Evolutionary conservation across 73 alveolate species (phyloP).

Genomic region (Tetrahymena malaccensis): DNA sequence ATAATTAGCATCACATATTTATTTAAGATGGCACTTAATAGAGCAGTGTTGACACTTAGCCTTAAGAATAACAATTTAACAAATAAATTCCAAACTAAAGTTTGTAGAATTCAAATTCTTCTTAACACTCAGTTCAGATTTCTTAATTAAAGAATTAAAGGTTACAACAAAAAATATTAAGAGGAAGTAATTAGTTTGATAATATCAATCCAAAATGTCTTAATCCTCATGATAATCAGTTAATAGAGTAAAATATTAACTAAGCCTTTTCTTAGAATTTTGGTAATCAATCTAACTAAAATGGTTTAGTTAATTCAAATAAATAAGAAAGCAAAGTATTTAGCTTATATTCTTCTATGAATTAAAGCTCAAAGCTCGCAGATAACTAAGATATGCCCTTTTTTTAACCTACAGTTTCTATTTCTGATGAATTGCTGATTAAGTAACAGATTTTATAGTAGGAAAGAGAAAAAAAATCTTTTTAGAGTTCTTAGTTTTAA

Average conservation of each 20-base stretch:
- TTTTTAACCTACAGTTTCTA: background rate
- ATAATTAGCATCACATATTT: background rate
- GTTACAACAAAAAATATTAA: no score
- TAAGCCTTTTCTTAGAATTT: background rate
- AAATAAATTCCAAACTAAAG: background rate
- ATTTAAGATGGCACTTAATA: background rate
- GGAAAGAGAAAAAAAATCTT: background rate
- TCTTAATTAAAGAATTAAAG: background rate
- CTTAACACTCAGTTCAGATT: no score
- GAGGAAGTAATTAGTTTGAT: background rate
- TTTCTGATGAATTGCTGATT: background rate
- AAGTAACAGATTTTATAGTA: background rate
- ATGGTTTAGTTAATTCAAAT: background rate
- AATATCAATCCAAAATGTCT: no score
- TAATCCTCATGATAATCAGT: background rate
- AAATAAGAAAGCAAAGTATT: background rate
- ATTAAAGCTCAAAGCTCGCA: background rate
- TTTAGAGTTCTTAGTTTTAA: background rate
- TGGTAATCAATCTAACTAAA: background rate
- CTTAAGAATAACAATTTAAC: background rate
- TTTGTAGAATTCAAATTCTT: background rate
- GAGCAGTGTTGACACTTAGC: background rate
- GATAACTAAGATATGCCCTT: background rate
- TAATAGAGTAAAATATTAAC: background rate
- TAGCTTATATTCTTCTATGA: background rate